Base-by-base conservation (phyloP, 768 basidiomycete genomes). In the Trametes cinnabarina region DNA sequence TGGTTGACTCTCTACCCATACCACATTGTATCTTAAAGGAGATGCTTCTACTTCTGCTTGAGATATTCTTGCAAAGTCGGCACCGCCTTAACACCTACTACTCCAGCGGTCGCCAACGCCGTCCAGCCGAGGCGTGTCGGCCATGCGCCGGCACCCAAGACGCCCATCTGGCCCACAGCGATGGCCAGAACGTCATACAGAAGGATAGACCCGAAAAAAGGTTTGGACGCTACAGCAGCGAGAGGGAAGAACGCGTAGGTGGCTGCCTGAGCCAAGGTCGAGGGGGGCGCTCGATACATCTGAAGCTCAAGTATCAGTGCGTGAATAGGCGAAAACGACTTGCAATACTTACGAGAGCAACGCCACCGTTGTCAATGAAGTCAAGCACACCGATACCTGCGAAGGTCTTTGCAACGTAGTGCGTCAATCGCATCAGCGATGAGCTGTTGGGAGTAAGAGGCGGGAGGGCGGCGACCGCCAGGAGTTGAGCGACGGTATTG, bases 391-490 rank as follows among this genome's bases (percentile, higher is more conserved):
- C 72, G 26, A 79, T 67, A 0, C 77, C 79, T 1, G 73, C 66
- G 43, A 71, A 72, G 3, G 75, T 74, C 59, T 79, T 80, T 42
- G 74, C 73, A 47, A 77, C 73, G n/a, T 76, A 58, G 58, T 77
- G 76, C 14, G 76, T 76, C 23, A 73, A 43, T 11, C 60, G 53
- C 50, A 74, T 71, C 28, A 69, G 49, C 6, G 60, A 66, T 2
- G 72, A 67, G 60, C 70, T 65, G 1, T 62, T 39, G 2, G 68
- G 55, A 14, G 66, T 62, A 12, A 74, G 67, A 9, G 66, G 59
- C 4, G 75, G 71, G 10, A 74, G 60, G 17, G 68, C 58, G 20
- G 73, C 73, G 28, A 76, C 67, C 22, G 73, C 71, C 57, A 69
- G 72, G 41, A 79, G 66, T 40, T 79, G 75, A 44, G 66, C 66